phyloP scores from a whole-genome alignment of 2,329 filamentous ascomycete genomes.

The Lasiodiplodia hormozganensis region DNA sequence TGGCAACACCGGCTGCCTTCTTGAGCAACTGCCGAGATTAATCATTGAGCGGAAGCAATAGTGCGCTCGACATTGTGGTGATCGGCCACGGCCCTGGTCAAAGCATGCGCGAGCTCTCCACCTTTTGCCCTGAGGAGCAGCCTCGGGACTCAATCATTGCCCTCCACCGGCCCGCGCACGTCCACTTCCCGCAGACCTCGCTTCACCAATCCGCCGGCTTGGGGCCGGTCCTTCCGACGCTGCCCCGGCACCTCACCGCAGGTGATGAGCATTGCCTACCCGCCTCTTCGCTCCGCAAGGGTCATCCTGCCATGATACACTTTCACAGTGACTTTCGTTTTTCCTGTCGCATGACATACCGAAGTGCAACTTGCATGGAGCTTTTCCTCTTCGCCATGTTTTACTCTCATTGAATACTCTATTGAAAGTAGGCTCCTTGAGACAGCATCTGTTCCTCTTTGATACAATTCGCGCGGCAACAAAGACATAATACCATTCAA shows the following conservation, averaged over 20 bases:
- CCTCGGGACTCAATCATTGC: slow-evolving; percentile 3
- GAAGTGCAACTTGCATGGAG: too few relatives aligned
- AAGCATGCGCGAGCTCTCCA: slow-evolving; percentile 1
- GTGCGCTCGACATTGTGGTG: neutral
- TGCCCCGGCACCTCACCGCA: neutral
- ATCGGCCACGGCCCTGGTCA: neutral
- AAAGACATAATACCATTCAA: neutral
- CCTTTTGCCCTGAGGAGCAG: neutral
- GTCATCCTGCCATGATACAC: neutral
- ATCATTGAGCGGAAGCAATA: neutral
- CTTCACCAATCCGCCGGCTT: neutral
- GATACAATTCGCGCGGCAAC: neutral
- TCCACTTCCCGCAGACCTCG: slow-evolving; percentile 10
- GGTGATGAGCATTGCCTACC: neutral
- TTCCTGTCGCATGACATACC: neutral
- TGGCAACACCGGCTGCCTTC: neutral
- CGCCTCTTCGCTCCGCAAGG: neutral
- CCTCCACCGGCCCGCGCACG: slow-evolving; percentile 6
- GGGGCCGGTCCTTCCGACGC: neutral
- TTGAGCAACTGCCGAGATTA: slow-evolving; percentile 22
- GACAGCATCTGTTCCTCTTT: neutral
- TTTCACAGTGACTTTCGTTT: too few relatives aligned
- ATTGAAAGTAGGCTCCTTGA: too few relatives aligned
- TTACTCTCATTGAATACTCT: too few relatives aligned
- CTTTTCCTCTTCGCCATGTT: too few relatives aligned